Evolutionary conservation across 208 protist genomes (phyloP).

Genomic region (Tritrichomonas musculus): DNA sequence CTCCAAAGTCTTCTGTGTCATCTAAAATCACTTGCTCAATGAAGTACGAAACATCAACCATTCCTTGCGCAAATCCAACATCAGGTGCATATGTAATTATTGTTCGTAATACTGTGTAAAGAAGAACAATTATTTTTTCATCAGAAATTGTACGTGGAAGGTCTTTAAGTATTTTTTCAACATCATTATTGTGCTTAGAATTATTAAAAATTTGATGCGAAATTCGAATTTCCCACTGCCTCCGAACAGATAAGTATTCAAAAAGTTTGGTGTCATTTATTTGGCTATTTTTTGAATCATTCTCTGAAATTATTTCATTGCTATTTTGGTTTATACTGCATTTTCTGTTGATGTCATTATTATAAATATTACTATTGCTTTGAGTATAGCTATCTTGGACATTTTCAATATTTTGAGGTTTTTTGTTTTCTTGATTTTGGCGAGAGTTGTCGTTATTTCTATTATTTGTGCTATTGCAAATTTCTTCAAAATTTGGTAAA

Average conservation of each 20-base stretch:
- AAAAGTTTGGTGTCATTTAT: no score
- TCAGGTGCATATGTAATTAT: conserved; percentile 15
- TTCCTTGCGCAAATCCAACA: not conserved
- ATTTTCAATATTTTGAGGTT: no score
- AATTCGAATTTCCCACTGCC: conserved; percentile 20
- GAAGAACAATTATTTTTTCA: not conserved
- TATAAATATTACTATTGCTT: no score
- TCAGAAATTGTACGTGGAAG: not conserved
- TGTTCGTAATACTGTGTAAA: not conserved
- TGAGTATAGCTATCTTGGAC: no score
- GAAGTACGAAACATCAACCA: not conserved
- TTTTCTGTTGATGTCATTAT: no score
- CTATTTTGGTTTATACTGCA: no score
- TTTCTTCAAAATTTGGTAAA: no score
- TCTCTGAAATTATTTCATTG: no score
- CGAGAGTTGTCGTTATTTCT: no score
- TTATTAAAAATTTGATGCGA: not conserved
- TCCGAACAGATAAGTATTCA: not conserved
- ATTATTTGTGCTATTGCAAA: no score
- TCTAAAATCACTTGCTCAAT: not conserved
- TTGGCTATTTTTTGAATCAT: not conserved
- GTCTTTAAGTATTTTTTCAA: not conserved
- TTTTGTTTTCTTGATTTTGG: no score
- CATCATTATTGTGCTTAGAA: not conserved
- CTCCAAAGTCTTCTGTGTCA: not conserved